Conservation (phyloP, 1,284 basidiomycete genomes). For the Rhodotorula sp. region DNA sequence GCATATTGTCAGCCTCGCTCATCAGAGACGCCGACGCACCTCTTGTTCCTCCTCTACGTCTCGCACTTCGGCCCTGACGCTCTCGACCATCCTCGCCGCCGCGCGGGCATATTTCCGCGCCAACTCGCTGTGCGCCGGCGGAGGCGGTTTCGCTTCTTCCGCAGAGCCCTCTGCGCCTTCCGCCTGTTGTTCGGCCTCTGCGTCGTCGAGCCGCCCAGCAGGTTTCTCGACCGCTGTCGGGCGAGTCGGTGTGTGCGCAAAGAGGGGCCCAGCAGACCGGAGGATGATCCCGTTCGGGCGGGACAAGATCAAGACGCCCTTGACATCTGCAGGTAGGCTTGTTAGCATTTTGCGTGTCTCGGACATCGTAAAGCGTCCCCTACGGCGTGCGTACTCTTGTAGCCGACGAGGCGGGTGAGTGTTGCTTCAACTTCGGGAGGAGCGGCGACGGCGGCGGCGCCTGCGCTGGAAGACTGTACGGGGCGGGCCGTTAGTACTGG, state of each 20-base stretch:
- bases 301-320: slow-evolving; percentile 76
- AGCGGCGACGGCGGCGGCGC: slow-evolving; percentile 51
- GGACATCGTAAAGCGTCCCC: not conserved
- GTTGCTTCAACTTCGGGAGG: slow-evolving; percentile 76
- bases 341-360: not conserved
- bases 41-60: slow-evolving; percentile 60
- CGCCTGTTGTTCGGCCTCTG: no score
- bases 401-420: slow-evolving; percentile 68
- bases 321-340: slow-evolving; percentile 53
- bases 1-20: no score
- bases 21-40: slow-evolving; percentile 51
- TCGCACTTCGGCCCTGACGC: slow-evolving; percentile 68
- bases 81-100: slow-evolving; percentile 62
- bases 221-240: slow-evolving; percentile 57
- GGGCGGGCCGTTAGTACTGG: not conserved
- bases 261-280: slow-evolving; percentile 76
- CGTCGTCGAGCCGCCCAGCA: slow-evolving; percentile 51
- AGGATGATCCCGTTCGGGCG: slow-evolving; percentile 62
- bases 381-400: slow-evolving; percentile 59
- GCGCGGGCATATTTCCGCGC: slow-evolving; percentile 29
- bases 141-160: not conserved
- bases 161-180: not conserved
- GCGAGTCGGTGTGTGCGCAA: slow-evolving; percentile 61
- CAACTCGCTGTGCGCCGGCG: slow-evolving; percentile 8
- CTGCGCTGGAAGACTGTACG: not conserved